phyloP scores from a whole-genome alignment of 192 early-diverging fungal species.

The Gorgonomyces haynaldii region DNA sequence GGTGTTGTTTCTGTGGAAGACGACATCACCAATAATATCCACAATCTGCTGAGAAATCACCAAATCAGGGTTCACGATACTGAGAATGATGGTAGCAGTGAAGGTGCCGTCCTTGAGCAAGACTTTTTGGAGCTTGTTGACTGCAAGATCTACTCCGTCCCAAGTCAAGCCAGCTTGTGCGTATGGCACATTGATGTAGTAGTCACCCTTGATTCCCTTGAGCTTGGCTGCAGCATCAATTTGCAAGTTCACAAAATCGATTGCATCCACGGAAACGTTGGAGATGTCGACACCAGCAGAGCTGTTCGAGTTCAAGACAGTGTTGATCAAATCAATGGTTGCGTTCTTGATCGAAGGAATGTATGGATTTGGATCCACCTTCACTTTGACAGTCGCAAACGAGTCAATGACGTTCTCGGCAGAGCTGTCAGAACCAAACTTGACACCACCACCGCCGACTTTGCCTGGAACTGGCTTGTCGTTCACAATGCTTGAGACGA shows the following conservation, averaged over 20 bases:
- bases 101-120: background rate
- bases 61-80: background rate
- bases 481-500: background rate
- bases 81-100: background rate
- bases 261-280: conserved; percentile 1
- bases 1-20: conserved; percentile 3
- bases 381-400: conserved; percentile 1
- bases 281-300: background rate
- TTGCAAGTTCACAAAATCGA: background rate
- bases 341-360: background rate
- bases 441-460: conserved; percentile 1
- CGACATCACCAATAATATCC: background rate
- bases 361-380: background rate
- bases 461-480: background rate
- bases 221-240: background rate
- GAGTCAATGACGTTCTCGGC: conserved; percentile 2
- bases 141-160: background rate
- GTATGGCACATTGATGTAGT: conserved; percentile 2
- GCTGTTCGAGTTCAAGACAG: background rate
- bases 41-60: background rate
- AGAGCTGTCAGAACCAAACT: conserved; percentile 1
- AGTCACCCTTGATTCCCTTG: background rate
- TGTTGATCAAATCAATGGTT: background rate
- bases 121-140: background rate
- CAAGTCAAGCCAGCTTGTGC: background rate